Percentiles rank a stretch among this genome's conserved stretches.
Evolutionary conservation across 2,329 filamentous ascomycete species (phyloP).

Genomic region (Pseudogymnoascus sp.): DNA sequence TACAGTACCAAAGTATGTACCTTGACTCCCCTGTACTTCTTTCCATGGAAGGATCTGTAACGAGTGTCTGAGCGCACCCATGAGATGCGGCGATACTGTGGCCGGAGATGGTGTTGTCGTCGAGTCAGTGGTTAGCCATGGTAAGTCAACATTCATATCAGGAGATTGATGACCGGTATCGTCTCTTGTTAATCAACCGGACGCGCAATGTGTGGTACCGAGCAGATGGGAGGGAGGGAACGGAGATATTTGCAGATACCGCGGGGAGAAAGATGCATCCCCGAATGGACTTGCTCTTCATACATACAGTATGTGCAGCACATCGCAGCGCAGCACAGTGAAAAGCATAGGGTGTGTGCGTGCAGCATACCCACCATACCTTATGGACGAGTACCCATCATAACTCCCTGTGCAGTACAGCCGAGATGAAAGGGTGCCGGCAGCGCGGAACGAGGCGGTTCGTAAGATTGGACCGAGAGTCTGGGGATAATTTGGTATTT

Average conservation of each 20-base stretch:
- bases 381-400: background rate
- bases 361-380: background rate
- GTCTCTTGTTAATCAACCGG: background rate
- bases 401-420: background rate
- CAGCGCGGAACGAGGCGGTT: background rate
- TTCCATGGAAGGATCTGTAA: constrained; percentile 6
- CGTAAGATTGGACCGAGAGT: background rate
- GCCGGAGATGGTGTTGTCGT: background rate
- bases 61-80: background rate
- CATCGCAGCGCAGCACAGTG: background rate
- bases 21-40: background rate
- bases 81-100: background rate
- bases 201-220: background rate
- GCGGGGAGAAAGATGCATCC: background rate
- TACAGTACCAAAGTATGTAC: background rate
- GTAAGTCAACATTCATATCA: background rate
- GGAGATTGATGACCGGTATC: background rate
- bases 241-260: background rate
- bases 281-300: background rate
- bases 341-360: background rate
- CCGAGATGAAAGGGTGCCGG: background rate
- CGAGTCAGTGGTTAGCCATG: background rate
- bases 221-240: background rate
- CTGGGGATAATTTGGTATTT: constrained; percentile 1
- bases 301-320: background rate